phyloP scores from a whole-genome alignment of 2,329 filamentous ascomycete genomes.

The Hypoxylon sp. region DNA sequence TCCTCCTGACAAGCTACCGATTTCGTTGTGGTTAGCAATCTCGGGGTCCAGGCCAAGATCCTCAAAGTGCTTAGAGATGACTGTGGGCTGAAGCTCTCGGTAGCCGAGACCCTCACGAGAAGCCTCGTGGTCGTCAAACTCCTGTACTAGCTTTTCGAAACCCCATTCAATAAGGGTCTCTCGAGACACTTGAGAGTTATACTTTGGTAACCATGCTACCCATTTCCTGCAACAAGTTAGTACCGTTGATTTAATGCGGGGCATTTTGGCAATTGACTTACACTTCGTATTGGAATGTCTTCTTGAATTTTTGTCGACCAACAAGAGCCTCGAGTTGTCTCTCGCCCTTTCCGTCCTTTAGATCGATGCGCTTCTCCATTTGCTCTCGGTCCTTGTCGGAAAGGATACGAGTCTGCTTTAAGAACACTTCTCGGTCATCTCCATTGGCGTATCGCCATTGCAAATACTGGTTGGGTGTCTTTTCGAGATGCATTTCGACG shows the following conservation, averaged over 20 bases:
- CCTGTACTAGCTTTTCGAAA: constrained; percentile 92
- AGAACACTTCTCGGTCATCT: constrained; percentile 93
- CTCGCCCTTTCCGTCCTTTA: constrained; percentile 81
- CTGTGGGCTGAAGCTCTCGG: constrained; percentile 88
- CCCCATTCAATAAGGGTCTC: constrained; percentile 88
- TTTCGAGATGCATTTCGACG: constrained; percentile 99
- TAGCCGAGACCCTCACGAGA: constrained; percentile 98
- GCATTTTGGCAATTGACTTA: constrained; percentile 53
- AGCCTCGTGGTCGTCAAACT: constrained; percentile 98
- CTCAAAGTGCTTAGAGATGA: constrained; percentile 98
- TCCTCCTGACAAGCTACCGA: constrained; percentile 92
- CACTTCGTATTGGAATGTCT: constrained; percentile 98
- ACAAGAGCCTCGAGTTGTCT: constrained; percentile 88
- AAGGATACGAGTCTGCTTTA: constrained; percentile 95
- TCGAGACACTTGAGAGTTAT: constrained; percentile 91
- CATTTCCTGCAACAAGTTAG: constrained; percentile 75
- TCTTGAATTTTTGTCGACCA: constrained; percentile 98
- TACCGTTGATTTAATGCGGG: background rate
- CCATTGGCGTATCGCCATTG: constrained; percentile 99
- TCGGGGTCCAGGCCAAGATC: constrained; percentile 96
- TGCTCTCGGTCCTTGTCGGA: constrained; percentile 86
- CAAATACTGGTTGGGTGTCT: constrained; percentile 98
- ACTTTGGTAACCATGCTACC: constrained; percentile 85
- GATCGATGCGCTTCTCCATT: constrained; percentile 88
- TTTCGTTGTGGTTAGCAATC: constrained; percentile 99